These are phyloP conservation scores for Cylindrotheca closterium DNA, from an alignment of 108 stramenopile species.

Conservation along the genomic window DNA sequence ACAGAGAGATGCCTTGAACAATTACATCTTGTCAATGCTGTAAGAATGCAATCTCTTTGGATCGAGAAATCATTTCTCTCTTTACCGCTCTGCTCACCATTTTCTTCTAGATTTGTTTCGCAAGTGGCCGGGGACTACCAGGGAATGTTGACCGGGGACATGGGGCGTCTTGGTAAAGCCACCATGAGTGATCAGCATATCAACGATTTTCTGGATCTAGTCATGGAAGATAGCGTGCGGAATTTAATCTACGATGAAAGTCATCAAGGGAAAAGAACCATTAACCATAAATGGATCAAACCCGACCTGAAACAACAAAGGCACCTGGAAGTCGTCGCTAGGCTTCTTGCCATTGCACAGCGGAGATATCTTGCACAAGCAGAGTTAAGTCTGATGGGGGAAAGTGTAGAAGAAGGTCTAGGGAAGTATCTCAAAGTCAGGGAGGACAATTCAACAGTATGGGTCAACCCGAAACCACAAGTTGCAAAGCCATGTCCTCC, in stretches of 20 bases:
- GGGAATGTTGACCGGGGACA: conserved; percentile 44
- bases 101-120: conserved; percentile 29
- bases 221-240: conserved; percentile 22
- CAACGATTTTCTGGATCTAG: conserved; percentile 33
- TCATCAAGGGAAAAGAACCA: conserved; percentile 1
- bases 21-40: conserved; percentile 60
- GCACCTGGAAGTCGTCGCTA: conserved; percentile 64
- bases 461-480: conserved; percentile 5
- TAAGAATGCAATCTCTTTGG: no score
- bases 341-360: conserved; percentile 65
- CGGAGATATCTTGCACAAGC: conserved; percentile 52
- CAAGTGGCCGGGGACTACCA: conserved; percentile 41
- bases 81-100: neutral
- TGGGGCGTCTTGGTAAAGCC: conserved; percentile 59
- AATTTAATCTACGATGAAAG: conserved; percentile 11
- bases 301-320: conserved; percentile 51
- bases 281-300: conserved; percentile 24
- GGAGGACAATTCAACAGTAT: neutral
- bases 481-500: conserved; percentile 6
- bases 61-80: neutral
- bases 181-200: conserved; percentile 29
- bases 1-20: conserved; percentile 51
- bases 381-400: conserved; percentile 36
- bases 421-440: neutral
- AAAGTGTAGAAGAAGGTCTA: neutral